Conservation (phyloP, 306 rosid species). For the Begonia fuchsioides region DNA sequence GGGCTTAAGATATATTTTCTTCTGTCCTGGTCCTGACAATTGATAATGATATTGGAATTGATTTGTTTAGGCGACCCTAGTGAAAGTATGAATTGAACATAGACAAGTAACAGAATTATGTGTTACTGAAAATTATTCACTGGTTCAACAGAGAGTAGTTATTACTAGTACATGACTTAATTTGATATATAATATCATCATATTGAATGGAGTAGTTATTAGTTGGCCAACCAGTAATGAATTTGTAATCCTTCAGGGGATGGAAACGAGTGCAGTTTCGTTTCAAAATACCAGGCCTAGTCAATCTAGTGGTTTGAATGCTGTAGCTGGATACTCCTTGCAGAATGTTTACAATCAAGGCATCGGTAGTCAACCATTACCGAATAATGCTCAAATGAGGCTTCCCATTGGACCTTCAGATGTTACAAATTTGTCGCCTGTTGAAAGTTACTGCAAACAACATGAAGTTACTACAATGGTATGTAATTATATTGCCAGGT, state of each 20-base stretch:
- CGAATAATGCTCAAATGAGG: slow-evolving; percentile 36
- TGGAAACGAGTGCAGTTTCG: slow-evolving; percentile 41
- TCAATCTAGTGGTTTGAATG: slow-evolving; percentile 36
- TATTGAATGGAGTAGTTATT: not conserved
- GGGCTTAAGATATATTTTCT: too few relatives aligned
- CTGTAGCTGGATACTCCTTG: slow-evolving; percentile 39
- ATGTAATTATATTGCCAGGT: slow-evolving; percentile 15
- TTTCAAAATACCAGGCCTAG: slow-evolving; percentile 42
- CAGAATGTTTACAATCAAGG: slow-evolving; percentile 43
- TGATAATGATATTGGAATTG: too few relatives aligned
- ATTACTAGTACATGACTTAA: too few relatives aligned
- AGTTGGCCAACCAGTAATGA: slow-evolving; percentile 2
- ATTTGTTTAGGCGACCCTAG: too few relatives aligned
- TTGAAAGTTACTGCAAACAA: slow-evolving; percentile 69
- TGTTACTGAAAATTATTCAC: too few relatives aligned
- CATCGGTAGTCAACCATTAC: slow-evolving; percentile 39
- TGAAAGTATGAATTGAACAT: too few relatives aligned
- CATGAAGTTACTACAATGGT: slow-evolving; percentile 94
- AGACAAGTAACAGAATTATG: too few relatives aligned
- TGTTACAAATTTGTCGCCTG: slow-evolving; percentile 54
- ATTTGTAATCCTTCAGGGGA: slow-evolving; percentile 37
- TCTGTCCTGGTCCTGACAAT: too few relatives aligned
- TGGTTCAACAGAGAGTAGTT: too few relatives aligned
- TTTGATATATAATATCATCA: too few relatives aligned
- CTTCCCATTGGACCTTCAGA: slow-evolving; percentile 51